Base-by-base conservation (phyloP, 2,329 filamentous ascomycete genomes). In the Metarhizium anisopliae region DNA sequence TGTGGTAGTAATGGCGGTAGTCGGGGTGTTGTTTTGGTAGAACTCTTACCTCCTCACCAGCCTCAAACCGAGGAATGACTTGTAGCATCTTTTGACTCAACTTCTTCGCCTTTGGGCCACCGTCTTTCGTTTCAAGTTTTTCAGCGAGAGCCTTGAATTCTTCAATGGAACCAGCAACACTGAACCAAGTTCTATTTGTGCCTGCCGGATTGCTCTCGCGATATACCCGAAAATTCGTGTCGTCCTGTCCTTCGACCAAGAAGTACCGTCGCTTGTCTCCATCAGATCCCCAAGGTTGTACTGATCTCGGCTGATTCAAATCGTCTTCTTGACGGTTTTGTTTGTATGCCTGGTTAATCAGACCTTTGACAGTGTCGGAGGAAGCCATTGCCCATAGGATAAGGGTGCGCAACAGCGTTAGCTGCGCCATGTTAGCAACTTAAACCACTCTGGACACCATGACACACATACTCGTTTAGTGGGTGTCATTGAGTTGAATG, bases 181-280 rank as follows among this genome's bases (percentile, higher is more conserved):
- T 96, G 82, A 90, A 90, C 94, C 94, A 99, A 29, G 89, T 90
- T 59, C 84, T 74, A 59, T 86, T 86, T 50, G 87, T 82, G 36
- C 86, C 80, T 5, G 85, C 84, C 13, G 90, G 87, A 65, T 95
- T 95, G 72, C 89, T 93, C 72, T 99, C 94, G 54, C 94, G 83
- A 70, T 99, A 99, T 49, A 99, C 82, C 59, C 94, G 84, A 71
- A 99, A 99, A 59, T 88, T 82, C 3, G 93, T 97, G 70, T 99
- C 92, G 64, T 97, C 93, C 62, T 90, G 83, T 13, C 94, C 94
- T 72, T 99, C 94, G 59, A 99, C 83, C 51, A 99, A 77, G 76
- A 88, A 99, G 72, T 97, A 99, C 58, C 91, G 85, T 55, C 94
- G 85, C 76, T 94, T 95, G 64, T 96, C 86, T 60, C 89, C 90